phyloP scores from a whole-genome alignment of 129 eudicot genomes.

The Erigeron canadensis region DNA sequence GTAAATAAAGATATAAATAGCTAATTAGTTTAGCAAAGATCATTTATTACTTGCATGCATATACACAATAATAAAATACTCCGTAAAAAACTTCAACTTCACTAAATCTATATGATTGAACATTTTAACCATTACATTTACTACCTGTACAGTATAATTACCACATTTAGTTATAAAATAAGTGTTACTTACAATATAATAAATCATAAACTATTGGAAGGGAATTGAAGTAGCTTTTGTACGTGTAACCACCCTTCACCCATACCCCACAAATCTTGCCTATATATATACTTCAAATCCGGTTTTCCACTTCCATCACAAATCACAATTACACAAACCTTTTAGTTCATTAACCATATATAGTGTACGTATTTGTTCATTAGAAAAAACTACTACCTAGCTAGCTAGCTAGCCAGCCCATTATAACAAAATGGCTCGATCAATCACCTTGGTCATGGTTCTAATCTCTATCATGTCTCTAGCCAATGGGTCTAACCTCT shows the following conservation, averaged over 20 bases:
- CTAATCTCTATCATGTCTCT: constrained; percentile 22
- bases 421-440: constrained; percentile 28
- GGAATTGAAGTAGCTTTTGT: constrained; percentile 11
- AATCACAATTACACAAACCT: constrained; percentile 9
- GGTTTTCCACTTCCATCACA: constrained; percentile 24
- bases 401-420: constrained; percentile 4
- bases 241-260: not conserved
- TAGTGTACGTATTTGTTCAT: not conserved
- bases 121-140: too few relatives aligned
- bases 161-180: too few relatives aligned
- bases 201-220: not conserved
- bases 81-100: too few relatives aligned
- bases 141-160: too few relatives aligned
- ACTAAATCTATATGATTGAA: too few relatives aligned
- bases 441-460: constrained; percentile 27
- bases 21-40: not conserved
- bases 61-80: too few relatives aligned
- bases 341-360: not conserved
- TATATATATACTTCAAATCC: constrained; percentile 24
- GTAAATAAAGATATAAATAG: too few relatives aligned
- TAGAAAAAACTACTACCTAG: not conserved
- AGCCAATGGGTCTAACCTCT: constrained; percentile 34
- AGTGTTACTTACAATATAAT: too few relatives aligned
- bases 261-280: not conserved
- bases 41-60: too few relatives aligned